Percentiles rank a stretch among this genome's conserved stretches.
These are phyloP conservation scores for Penicillium hordei DNA, from an alignment of 2,329 filamentous ascomycete species.

Conservation along the genomic window DNA sequence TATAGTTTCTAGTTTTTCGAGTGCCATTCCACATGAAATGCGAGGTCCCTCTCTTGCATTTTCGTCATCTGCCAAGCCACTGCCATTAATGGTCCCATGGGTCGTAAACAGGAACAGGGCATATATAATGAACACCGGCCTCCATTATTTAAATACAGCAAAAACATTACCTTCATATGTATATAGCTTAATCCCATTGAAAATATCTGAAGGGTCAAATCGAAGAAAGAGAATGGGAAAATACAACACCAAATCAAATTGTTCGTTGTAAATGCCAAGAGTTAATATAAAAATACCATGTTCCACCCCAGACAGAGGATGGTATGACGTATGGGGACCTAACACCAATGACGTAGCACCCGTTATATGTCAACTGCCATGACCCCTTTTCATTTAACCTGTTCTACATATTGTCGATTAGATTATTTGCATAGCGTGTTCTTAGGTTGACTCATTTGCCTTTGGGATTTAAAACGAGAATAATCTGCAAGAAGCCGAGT, in stretches of 20 bases:
- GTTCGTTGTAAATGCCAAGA: background rate
- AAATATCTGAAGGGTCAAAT: background rate
- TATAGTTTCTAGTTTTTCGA: background rate
- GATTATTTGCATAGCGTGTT: background rate
- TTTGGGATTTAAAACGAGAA: background rate
- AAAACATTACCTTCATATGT: too few species aligned
- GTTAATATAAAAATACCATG: constrained; percentile 9
- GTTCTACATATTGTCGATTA: background rate
- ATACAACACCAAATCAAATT: background rate
- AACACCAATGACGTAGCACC: constrained; percentile 13
- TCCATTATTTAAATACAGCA: background rate
- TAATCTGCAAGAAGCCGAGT: background rate
- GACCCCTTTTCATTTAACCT: background rate
- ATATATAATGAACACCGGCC: background rate
- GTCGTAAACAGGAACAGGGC: background rate
- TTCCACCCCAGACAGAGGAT: constrained; percentile 2
- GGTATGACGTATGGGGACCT: constrained; percentile 19
- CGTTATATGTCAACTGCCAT: constrained; percentile 9
- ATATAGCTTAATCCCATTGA: background rate
- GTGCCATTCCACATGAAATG: too few species aligned
- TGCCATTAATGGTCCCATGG: background rate
- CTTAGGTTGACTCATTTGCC: background rate
- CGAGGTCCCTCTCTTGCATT: too few species aligned
- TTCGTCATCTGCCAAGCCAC: background rate
- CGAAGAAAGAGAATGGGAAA: background rate